Base-by-base conservation (phyloP, 192 early-diverging fungal species). In the Entomortierella lignicola region DNA sequence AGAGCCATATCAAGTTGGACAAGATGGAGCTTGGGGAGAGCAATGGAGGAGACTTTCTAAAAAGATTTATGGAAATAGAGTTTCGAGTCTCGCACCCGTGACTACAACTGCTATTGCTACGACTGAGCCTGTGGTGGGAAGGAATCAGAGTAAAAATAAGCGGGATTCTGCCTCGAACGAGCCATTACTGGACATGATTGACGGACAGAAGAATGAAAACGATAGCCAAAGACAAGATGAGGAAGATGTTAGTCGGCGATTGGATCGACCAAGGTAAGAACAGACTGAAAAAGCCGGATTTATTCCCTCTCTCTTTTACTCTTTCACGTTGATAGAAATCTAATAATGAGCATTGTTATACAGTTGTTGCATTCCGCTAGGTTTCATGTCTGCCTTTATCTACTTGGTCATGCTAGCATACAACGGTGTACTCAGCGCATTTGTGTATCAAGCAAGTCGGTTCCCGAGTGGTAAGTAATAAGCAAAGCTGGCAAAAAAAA, bases 381-480 rank as follows among this genome's bases (percentile, higher is more conserved):
- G 57, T 0, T 21, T 60, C 0, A 47, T 66, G 17, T 27, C 56
- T 17, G 57, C 27, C 13, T 17, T 74, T 18, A 32, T 42, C 48
- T 74, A 58, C 20, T 30, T 44, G 15, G 34, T 74, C 56, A 61
- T 44, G 56, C 37, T 74, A 7, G 27, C 32, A 12, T 66, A 66
- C 58, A 66, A 66, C 34, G 57, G 55, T 37, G 30, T 47, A 29
- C 64, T 74, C 18, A 29, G 63, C 15, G 51, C 31, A n/a, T 31
- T 74, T 32, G 58, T 74, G 48, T 66, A 66, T 39, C 63, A 74
- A 55, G 72, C 72, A 11, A 74, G 72, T 10, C 72, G 64, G 2
- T 74, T 55, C 57, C 51, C 63, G 5, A 43, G 21, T 17, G 58
- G 72, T 66, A 74, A 72, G 2, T 30, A 29, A 53, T 0, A n/a